phyloP scores from a whole-genome alignment of 2,329 filamentous ascomycete genomes.

The Sclerotiophoma versabilis region DNA sequence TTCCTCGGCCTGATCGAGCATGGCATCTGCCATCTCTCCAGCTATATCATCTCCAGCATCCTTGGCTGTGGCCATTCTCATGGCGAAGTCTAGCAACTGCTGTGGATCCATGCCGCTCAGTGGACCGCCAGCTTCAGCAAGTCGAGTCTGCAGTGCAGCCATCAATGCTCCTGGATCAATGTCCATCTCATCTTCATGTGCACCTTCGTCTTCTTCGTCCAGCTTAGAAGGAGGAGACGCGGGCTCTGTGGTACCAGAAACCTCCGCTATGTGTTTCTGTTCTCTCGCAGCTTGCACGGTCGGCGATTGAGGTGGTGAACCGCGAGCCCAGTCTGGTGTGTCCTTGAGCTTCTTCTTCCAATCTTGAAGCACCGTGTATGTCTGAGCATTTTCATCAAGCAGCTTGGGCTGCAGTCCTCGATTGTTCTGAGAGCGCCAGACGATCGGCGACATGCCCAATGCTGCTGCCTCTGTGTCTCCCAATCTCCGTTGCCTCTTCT shows the following conservation, averaged over 20 bases:
- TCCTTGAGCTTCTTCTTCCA: conserved; percentile 52
- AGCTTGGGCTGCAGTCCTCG: conserved; percentile 33
- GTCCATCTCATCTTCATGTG: conserved; percentile 23
- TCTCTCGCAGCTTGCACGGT: conserved; percentile 13
- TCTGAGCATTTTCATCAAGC: conserved; percentile 37
- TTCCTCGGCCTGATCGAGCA: conserved; percentile 48
- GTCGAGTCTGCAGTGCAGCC: conserved; percentile 43
- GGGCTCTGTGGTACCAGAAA: conserved; percentile 13
- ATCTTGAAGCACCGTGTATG: conserved; percentile 54
- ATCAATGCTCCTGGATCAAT: conserved; percentile 52
- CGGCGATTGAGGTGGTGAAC: conserved; percentile 26
- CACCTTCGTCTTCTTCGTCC: conserved; percentile 22
- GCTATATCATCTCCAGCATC: conserved; percentile 52
- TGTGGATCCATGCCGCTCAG: conserved; percentile 52
- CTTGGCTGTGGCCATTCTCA: conserved; percentile 55
- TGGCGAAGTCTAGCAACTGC: conserved; percentile 52
- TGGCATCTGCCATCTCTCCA: conserved; percentile 52
- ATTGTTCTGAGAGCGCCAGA: conserved; percentile 42
- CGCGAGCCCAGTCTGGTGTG: conserved; percentile 34
- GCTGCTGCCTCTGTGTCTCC: conserved; percentile 11
- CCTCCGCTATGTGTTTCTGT: conserved; percentile 11
- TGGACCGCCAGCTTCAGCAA: conserved; percentile 44
- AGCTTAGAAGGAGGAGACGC: conserved; percentile 25
- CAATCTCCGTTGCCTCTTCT: conserved; percentile 34
- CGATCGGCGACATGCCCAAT: conserved; percentile 38